phyloP scores from a whole-genome alignment of 1,139 yeast species.

The Diutina mesorugosa region DNA sequence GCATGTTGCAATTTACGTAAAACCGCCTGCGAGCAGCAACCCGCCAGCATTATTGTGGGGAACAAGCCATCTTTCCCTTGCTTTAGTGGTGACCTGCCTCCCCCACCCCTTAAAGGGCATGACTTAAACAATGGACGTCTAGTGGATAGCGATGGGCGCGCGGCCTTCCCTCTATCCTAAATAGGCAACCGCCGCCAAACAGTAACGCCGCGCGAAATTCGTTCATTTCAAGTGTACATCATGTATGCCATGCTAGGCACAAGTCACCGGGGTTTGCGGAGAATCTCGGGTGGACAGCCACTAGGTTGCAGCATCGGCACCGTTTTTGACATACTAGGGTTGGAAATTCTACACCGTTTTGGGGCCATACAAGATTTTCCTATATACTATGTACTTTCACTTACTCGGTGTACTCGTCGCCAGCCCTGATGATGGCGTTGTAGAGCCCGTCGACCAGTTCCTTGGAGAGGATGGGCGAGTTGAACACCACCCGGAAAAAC shows the following conservation, averaged over 20 bases:
- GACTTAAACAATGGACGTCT: not conserved
- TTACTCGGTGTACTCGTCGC: not conserved
- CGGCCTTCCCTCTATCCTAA: not conserved
- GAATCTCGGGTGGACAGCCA: not conserved
- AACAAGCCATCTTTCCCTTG: too few relatives aligned
- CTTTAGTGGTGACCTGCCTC: too few relatives aligned
- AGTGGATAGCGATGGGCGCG: not conserved
- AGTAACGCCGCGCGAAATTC: not conserved
- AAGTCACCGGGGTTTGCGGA: not conserved
- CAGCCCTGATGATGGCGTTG: not conserved
- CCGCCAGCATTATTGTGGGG: not conserved
- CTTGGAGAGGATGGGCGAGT: slow-evolving; percentile 37
- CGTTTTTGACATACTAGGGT: not conserved
- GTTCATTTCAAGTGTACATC: not conserved
- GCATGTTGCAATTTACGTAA: not conserved
- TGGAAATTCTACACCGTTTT: too few relatives aligned
- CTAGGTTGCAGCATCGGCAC: not conserved
- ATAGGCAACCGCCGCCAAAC: not conserved
- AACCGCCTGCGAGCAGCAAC: not conserved
- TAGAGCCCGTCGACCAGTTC: not conserved
- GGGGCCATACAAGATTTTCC: not conserved
- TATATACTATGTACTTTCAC: too few relatives aligned
- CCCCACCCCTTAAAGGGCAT: not conserved
- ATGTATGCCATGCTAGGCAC: not conserved
- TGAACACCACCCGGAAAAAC: slow-evolving; percentile 76